Evolutionary conservation across 257 asterid species (phyloP).

Genomic region (Solanum sitiens): DNA sequence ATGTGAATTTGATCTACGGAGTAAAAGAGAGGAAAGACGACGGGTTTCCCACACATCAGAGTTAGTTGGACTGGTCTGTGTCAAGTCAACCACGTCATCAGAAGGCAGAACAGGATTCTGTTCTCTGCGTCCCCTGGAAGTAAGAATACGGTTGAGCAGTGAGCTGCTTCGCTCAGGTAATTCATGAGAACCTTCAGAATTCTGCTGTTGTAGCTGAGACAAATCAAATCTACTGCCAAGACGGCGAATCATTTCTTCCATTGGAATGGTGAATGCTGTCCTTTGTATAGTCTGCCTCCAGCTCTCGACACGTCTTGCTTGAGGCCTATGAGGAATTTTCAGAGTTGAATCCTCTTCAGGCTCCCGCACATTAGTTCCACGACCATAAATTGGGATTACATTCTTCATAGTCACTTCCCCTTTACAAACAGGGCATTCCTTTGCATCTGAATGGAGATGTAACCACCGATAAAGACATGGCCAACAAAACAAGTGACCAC

Average conservation of each 20-base stretch:
- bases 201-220: conserved; percentile 35
- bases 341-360: conserved; percentile 36
- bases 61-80: conserved; percentile 41
- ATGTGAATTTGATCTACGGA: conserved; percentile 53
- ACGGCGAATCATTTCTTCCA: conserved; percentile 82
- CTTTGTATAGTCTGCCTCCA: conserved; percentile 75
- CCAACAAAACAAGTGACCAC: conserved; percentile 98
- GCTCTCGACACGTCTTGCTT: conserved; percentile 65
- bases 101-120: conserved; percentile 24
- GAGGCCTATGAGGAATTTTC: conserved; percentile 62
- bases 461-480: conserved; percentile 92
- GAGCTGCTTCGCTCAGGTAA: conserved; percentile 68
- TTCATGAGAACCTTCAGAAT: conserved; percentile 28
- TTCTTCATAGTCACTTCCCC: conserved; percentile 76
- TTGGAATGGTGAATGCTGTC: conserved; percentile 52
- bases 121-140: conserved; percentile 82
- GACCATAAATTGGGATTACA: conserved; percentile 84
- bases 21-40: conserved; percentile 44
- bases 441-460: conserved; percentile 77
- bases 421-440: conserved; percentile 93
- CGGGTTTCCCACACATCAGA: conserved; percentile 36
- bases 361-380: conserved; percentile 35
- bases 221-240: conserved; percentile 40
- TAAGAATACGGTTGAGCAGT: conserved; percentile 52
- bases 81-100: conserved; percentile 52